Conservation (phyloP, 1,284 basidiomycete genomes). For the Heterobasidion occidentale region DNA sequence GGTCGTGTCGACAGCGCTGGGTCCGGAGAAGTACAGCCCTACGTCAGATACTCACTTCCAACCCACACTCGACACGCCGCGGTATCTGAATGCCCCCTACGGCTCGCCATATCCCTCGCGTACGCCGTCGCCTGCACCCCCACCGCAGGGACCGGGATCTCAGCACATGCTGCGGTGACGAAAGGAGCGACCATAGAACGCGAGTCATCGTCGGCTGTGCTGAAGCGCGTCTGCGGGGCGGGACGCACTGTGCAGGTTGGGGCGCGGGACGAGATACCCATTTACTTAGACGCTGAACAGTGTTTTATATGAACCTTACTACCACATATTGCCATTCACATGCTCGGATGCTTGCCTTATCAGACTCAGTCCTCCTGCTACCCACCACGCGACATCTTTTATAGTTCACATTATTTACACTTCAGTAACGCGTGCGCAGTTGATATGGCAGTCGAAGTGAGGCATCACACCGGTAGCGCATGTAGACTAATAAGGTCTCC, state of each 20-base stretch:
- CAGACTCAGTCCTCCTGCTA: neutral
- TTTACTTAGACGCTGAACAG: neutral
- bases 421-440: too few relatives aligned
- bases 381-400: too few relatives aligned
- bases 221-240: neutral
- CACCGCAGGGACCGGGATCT: neutral
- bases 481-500: too few relatives aligned
- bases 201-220: too few relatives aligned
- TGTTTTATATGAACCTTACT: neutral
- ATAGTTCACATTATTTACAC: too few relatives aligned
- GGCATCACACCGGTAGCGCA: too few relatives aligned
- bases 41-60: conserved; percentile 25
- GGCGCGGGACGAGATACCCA: neutral
- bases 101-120: conserved; percentile 59
- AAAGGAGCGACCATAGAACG: too few relatives aligned
- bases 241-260: too few relatives aligned
- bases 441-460: too few relatives aligned
- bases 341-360: neutral
- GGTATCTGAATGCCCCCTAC: conserved; percentile 57
- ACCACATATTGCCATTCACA: neutral
- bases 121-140: conserved; percentile 43
- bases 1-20: conserved; percentile 37
- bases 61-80: conserved; percentile 42
- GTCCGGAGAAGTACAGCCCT: conserved; percentile 22
- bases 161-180: neutral